Conservation (phyloP, 805 yeast genomes). For the Starmerella cellae region DNA sequence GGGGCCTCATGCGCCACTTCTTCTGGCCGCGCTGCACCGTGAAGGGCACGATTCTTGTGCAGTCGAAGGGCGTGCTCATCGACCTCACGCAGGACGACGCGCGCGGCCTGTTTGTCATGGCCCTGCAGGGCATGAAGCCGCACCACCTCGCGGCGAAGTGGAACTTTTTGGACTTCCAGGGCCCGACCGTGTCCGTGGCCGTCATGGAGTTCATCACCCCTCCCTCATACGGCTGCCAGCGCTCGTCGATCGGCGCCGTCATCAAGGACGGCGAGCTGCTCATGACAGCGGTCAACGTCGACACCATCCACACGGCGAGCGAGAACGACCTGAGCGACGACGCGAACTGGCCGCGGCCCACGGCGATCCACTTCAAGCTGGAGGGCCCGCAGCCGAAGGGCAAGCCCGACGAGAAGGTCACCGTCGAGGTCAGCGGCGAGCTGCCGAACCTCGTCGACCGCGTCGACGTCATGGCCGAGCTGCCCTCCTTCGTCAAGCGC, state of each 20-base stretch:
- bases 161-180: constrained; percentile 87
- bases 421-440: constrained; percentile 44
- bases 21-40: constrained; percentile 89
- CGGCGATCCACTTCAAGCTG: constrained; percentile 46
- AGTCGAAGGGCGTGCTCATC: constrained; percentile 27
- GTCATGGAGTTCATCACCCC: constrained; percentile 96
- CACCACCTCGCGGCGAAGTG: constrained; percentile 96
- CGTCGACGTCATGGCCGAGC: constrained; percentile 94
- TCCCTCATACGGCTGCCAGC: constrained; percentile 67
- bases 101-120: constrained; percentile 78
- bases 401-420: constrained; percentile 30
- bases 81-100: constrained; percentile 25
- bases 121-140: constrained; percentile 97
- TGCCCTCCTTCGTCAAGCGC: constrained; percentile 85
- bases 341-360: constrained; percentile 88
- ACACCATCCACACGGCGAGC: constrained; percentile 36
- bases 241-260: constrained; percentile 67
- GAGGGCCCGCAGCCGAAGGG: constrained; percentile 37
- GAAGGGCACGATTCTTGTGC: constrained; percentile 47
- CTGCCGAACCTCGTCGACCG: constrained; percentile 61
- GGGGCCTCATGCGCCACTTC: constrained; percentile 94
- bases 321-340: constrained; percentile 37
- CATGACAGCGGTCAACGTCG: constrained; percentile 52
- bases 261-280: constrained; percentile 51
- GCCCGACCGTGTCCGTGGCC: constrained; percentile 56